phyloP scores from a whole-genome alignment of 2,329 filamentous ascomycete genomes.

The Domatiomyces catenatus region DNA sequence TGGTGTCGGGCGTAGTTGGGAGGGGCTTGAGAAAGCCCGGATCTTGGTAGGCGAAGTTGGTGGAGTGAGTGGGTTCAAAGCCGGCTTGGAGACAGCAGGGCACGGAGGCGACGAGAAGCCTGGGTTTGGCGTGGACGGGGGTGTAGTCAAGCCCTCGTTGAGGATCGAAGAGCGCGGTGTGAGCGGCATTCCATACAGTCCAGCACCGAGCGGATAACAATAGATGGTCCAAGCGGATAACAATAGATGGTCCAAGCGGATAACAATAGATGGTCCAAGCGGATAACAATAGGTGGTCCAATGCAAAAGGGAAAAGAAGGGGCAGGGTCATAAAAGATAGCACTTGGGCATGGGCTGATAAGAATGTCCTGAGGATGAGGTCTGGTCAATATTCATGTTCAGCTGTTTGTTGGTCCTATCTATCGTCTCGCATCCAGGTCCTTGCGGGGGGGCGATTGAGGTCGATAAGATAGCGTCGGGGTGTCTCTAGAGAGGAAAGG shows the following conservation, averaged over 20 bases:
- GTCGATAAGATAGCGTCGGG: not conserved
- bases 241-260: too few species aligned
- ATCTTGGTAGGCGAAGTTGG: slow-evolving; percentile 9
- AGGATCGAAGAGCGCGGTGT: slow-evolving; percentile 5
- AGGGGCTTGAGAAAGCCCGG: slow-evolving; percentile 5
- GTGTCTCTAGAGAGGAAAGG: too few species aligned
- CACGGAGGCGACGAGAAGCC: not conserved
- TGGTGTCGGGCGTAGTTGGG: slow-evolving; percentile 1
- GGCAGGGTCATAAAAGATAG: not conserved
- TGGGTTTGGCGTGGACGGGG: slow-evolving; percentile 8
- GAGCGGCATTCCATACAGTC: slow-evolving; percentile 3
- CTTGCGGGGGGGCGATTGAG: not conserved
- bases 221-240: too few species aligned
- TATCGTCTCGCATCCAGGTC: not conserved
- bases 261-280: too few species aligned
- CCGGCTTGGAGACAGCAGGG: not conserved
- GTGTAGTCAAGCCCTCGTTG: slow-evolving; percentile 6
- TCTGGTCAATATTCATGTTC: not conserved
- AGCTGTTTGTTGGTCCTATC: not conserved
- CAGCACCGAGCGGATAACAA: too few species aligned
- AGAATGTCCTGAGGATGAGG: not conserved
- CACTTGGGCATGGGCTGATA: not conserved
- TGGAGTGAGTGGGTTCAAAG: slow-evolving; percentile 6
- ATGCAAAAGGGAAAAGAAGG: not conserved
- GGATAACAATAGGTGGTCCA: too few species aligned